A percentile compares a stretch with the other conserved stretches of the same genome.
These are phyloP conservation scores for Sphagnurus paluster DNA, from an alignment of 1,284 basidiomycete species.

Conservation along the genomic window DNA sequence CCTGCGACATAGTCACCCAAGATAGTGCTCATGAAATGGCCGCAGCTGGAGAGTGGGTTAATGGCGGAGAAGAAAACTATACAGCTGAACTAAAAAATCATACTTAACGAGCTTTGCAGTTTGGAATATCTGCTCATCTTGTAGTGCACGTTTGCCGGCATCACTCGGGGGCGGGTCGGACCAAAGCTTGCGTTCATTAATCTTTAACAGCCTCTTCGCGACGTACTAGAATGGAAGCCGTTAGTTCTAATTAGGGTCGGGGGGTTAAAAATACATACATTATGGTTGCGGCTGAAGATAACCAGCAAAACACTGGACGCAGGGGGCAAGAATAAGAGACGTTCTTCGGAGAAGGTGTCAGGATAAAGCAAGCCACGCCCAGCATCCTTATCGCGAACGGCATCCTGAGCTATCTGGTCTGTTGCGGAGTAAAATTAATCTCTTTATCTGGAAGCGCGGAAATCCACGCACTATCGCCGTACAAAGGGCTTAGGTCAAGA, in stretches of 20 bases:
- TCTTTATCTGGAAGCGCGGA: background rate
- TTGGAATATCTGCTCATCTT: constrained; percentile 61
- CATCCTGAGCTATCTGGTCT: constrained; percentile 38
- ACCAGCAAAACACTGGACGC: constrained; percentile 48
- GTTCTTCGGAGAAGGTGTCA: constrained; percentile 45
- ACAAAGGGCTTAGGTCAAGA: constrained; percentile 51
- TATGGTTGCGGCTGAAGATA: constrained; percentile 51
- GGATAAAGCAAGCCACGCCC: constrained; percentile 44
- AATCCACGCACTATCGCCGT: constrained; percentile 37
- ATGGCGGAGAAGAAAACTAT: background rate
- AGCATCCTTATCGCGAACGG: constrained; percentile 38
- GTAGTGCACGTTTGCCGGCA: constrained; percentile 26
- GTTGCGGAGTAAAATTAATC: constrained; percentile 1
- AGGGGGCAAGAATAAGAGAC: constrained; percentile 53
- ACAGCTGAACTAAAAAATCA: background rate
- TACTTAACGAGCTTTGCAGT: constrained; percentile 50
- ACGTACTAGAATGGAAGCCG: constrained; percentile 50
- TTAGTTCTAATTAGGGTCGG: background rate
- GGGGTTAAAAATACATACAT: constrained; percentile 30
- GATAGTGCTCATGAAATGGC: constrained; percentile 44
- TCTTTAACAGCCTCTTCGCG: constrained; percentile 49
- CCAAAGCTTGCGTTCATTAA: constrained; percentile 48
- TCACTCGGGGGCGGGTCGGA: constrained; percentile 36
- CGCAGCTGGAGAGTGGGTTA: constrained; percentile 28
- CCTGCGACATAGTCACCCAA: constrained; percentile 49